Evolutionary conservation across 2,329 filamentous ascomycete species (phyloP).

Genomic region (Pseudogymnoascus sp.): DNA sequence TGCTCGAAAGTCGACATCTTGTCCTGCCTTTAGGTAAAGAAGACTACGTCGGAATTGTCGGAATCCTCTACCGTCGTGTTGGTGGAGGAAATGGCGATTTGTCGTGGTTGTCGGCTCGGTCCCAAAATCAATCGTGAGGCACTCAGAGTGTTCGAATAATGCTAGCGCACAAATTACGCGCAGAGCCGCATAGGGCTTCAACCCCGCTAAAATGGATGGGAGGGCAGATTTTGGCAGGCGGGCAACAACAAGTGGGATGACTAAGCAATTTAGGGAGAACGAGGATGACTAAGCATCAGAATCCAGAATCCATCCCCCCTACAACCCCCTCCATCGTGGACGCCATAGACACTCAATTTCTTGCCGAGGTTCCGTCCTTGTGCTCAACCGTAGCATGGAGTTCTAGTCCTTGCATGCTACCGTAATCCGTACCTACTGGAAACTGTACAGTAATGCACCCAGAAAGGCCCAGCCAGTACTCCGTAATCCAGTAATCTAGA

Average conservation of each 20-base stretch:
- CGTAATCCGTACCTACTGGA: background rate
- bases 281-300: background rate
- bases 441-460: background rate
- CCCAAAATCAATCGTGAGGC: conserved; percentile 12
- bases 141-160: conserved; percentile 9
- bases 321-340: no score
- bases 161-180: conserved; percentile 7
- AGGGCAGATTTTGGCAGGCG: background rate
- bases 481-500: no score
- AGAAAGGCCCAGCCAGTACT: no score
- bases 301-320: background rate
- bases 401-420: background rate
- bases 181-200: conserved; percentile 11
- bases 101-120: conserved; percentile 21
- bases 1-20: conserved; percentile 63
- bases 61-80: conserved; percentile 30
- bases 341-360: no score
- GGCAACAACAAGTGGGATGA: background rate
- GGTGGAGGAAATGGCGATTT: conserved; percentile 27
- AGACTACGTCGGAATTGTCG: conserved; percentile 27
- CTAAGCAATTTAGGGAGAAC: background rate
- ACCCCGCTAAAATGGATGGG: conserved; percentile 7
- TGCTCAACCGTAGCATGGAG: background rate
- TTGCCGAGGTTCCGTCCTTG: background rate
- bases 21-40: conserved; percentile 28